A percentile compares a stretch with the other conserved stretches of the same genome.
Conservation (phyloP, 1,139 yeast species). For the Pneumocystis canis region DNA sequence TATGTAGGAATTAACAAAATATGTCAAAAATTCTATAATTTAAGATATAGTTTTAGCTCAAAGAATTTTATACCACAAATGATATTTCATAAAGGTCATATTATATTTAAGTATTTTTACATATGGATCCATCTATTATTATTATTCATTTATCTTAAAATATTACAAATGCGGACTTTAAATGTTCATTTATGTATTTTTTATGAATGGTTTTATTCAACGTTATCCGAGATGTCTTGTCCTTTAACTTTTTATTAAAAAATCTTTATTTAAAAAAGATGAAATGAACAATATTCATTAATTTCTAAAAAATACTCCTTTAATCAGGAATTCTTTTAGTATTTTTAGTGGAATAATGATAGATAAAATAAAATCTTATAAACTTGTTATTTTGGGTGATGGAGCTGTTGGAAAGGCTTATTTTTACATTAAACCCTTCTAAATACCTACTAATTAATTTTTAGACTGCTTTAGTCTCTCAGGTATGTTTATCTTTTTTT, state of each 20-base stretch:
- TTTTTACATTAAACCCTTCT: background rate
- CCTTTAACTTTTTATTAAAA: no score
- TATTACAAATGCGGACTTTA: no score
- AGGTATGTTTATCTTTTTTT: background rate
- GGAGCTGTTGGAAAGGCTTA: slow-evolving; percentile 84
- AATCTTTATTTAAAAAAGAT: no score
- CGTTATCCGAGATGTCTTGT: no score
- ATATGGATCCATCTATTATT: no score
- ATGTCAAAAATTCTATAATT: background rate
- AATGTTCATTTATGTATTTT: background rate
- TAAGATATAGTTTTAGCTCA: slow-evolving; percentile 2
- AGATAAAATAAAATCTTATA: slow-evolving; percentile 28
- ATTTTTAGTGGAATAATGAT: background rate
- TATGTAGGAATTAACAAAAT: slow-evolving; percentile 5
- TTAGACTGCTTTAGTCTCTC: slow-evolving; percentile 1
- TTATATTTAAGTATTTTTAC: background rate
- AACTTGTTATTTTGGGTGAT: slow-evolving; percentile 90
- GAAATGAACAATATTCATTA: background rate
- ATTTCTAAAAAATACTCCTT: no score
- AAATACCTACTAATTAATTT: background rate
- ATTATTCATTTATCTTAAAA: no score
- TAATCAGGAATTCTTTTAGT: no score
- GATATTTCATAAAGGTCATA: no score
- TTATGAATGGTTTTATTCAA: background rate
- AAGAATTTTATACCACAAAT: no score